Percentiles rank a stretch among this genome's conserved stretches.
These are phyloP conservation scores for Cucurbita argyrosperma DNA, from an alignment of 306 rosid genomes.

Conservation along the genomic window DNA sequence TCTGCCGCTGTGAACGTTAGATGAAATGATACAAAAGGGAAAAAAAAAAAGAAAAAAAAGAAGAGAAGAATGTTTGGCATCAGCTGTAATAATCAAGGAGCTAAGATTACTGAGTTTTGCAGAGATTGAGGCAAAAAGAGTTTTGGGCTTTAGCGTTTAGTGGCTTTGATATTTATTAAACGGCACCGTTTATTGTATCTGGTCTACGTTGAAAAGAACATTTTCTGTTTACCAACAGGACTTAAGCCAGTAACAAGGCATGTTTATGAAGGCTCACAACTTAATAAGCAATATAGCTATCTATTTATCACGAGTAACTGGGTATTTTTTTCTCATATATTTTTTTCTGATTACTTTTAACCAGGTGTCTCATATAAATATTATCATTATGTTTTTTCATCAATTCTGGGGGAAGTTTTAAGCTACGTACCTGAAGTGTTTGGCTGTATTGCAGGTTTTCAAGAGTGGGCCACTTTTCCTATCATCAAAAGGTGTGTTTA, in stretches of 20 bases:
- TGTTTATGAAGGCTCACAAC: background rate
- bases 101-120: background rate
- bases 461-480: slow-evolving; percentile 89
- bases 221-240: background rate
- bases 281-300: background rate
- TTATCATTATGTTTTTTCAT: background rate
- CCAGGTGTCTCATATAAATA: background rate
- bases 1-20: background rate
- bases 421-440: background rate
- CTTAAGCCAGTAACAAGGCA: background rate
- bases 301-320: background rate
- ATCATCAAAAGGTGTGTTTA: slow-evolving; percentile 80
- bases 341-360: background rate
- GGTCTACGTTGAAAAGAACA: background rate
- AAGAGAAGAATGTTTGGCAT: background rate
- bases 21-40: background rate
- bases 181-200: background rate
- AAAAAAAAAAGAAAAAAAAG: background rate
- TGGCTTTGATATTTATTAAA: background rate
- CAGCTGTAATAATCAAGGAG: background rate
- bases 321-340: background rate
- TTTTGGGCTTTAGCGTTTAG: background rate
- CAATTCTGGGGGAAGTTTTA: background rate
- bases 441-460: slow-evolving; percentile 47
- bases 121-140: background rate